Conservation (phyloP, 768 basidiomycete species). For the Boletus reticuloceps region DNA sequence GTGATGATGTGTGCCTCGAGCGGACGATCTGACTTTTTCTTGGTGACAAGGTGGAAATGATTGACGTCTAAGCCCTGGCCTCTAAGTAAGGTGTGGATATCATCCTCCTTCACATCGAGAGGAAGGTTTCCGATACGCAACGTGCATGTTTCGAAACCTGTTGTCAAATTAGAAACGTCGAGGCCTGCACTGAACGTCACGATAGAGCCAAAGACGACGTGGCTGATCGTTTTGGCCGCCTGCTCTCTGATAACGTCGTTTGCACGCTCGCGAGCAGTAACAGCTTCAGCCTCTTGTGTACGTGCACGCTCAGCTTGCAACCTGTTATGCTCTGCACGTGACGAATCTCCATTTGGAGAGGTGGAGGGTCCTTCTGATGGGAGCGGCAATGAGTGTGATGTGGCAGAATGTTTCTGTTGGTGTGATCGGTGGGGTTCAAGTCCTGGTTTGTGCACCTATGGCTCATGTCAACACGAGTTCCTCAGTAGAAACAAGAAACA, state of each 20-base stretch:
- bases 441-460: constrained; percentile 8
- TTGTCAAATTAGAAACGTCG: constrained; percentile 41
- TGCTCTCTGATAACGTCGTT: constrained; percentile 31
- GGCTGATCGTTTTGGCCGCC: constrained; percentile 40
- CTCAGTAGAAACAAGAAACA: neutral
- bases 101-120: constrained; percentile 33
- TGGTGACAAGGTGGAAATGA: constrained; percentile 35
- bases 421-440: neutral
- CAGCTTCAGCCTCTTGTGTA: constrained; percentile 13
- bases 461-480: neutral
- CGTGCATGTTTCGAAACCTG: constrained; percentile 52
- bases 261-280: constrained; percentile 13
- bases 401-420: neutral
- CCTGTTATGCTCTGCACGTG: neutral
- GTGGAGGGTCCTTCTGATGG: neutral
- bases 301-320: neutral
- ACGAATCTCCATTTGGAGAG: neutral
- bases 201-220: constrained; percentile 45
- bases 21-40: constrained; percentile 25
- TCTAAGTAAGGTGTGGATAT: constrained; percentile 43
- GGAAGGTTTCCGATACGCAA: constrained; percentile 49
- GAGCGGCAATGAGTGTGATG: neutral
- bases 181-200: constrained; percentile 51
- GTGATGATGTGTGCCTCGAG: constrained; percentile 45
- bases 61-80: constrained; percentile 40